Base-by-base conservation (phyloP, 352 stramenopile species). In the Phytophthora brassicae region DNA sequence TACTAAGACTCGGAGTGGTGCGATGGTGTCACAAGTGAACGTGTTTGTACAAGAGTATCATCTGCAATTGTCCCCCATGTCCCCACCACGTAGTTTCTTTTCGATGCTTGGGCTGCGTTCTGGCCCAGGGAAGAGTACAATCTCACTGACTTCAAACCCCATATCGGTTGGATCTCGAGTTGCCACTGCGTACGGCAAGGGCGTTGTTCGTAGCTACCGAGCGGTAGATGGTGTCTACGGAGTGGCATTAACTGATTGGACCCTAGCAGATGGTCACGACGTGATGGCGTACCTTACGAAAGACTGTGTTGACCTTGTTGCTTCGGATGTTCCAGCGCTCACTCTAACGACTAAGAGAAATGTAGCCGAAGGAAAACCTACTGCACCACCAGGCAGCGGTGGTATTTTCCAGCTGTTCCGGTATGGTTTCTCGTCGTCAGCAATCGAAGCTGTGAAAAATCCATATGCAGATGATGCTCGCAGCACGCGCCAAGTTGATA, bases 351-450 rank as follows among this genome's bases (percentile, higher is more conserved):
- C 58, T 1, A 75, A 75, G 36, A 47, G 62, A 16, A 9, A 36
- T 51, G 45, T 33, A 33, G 17, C 52, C 11, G 49, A 63, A 11
- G 56, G 43, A 36, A 73, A 57, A 33, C 22, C 19, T 20, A 3
- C 44, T 19, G 42, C 65, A 19, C 45, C 71, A 6, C 56, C 75
- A n/a, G 61, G 74, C 28, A 79, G 81, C 38, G 66, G 79, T 17
- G 81, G 84, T 0, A 77, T 93, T 39, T 88, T 93, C 56, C 84
- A 93, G 38, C 55, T 93, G 13, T 82, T 93, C 38, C 74, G 80
- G 4, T 72, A 75, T 61, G 58, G 67, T 0, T 75, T 75, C 11
- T 66, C 67, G 20, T 31, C 56, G 8, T 29, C 23, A 35, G 7
- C 28, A 26, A 42, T 51, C 3, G 46, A 61, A 22, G 28, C 41